Evolutionary conservation across 1,284 basidiomycete genomes (phyloP).

Genomic region (Thelephora terrestris): DNA sequence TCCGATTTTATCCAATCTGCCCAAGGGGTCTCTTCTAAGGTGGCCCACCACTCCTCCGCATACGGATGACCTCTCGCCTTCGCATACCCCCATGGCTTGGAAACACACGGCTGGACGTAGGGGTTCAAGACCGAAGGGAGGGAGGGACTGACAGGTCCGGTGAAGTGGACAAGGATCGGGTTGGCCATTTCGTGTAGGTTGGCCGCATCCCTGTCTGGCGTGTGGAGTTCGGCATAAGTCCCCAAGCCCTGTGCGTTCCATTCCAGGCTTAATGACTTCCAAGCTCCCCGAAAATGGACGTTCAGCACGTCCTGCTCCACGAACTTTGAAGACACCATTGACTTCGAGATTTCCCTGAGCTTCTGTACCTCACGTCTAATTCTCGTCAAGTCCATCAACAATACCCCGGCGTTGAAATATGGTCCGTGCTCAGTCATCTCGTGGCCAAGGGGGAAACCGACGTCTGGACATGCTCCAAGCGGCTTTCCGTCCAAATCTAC

Average conservation of each 20-base stretch:
- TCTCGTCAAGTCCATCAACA: conserved; percentile 38
- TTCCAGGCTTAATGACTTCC: conserved; percentile 28
- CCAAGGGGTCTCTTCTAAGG: conserved; percentile 35
- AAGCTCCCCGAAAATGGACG: conserved; percentile 31
- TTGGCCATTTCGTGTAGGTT: conserved; percentile 27
- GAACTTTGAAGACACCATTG: conserved; percentile 23
- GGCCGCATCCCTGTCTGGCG: conserved; percentile 26
- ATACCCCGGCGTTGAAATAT: conserved; percentile 49
- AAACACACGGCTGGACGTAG: conserved; percentile 39
- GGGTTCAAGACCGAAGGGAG: conserved; percentile 38
- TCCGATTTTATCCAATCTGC: conserved; percentile 23
- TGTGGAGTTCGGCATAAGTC: conserved; percentile 34
- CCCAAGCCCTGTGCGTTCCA: conserved; percentile 53
- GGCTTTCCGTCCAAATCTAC: conserved; percentile 30
- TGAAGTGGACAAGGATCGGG: conserved; percentile 46
- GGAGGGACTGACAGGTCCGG: conserved; percentile 40
- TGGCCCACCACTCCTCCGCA: conserved; percentile 37
- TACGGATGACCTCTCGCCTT: conserved; percentile 43
- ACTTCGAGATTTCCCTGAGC: conserved; percentile 19
- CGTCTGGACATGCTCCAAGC: conserved; percentile 36
- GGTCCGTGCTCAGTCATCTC: conserved; percentile 18
- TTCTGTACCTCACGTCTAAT: conserved; percentile 19
- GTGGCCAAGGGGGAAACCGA: conserved; percentile 43
- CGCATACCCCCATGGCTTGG: conserved; percentile 50
- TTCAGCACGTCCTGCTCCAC: conserved; percentile 46